Conservation (phyloP, 2,329 filamentous ascomycete species). For the Pezicula neosporulosa region DNA sequence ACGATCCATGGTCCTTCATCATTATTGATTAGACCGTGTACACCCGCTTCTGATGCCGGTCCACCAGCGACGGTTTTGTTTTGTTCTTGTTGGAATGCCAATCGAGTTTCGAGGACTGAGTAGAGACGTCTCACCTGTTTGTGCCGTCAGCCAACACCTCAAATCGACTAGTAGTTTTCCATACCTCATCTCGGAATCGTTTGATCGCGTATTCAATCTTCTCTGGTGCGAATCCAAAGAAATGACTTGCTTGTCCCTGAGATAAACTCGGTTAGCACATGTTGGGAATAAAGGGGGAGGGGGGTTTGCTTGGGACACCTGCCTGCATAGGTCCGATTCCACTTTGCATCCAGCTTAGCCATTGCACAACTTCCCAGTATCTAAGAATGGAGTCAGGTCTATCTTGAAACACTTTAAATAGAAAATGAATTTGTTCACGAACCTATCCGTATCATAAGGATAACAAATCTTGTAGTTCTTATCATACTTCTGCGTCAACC, state of each 20-base stretch:
- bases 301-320: neutral
- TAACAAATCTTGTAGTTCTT: slow-evolving; percentile 75
- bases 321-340: slow-evolving; percentile 71
- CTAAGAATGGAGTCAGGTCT: slow-evolving; percentile 61
- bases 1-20: slow-evolving; percentile 44
- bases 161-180: slow-evolving; percentile 59
- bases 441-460: slow-evolving; percentile 51
- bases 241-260: slow-evolving; percentile 61
- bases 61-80: slow-evolving; percentile 10
- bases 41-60: slow-evolving; percentile 12
- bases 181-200: slow-evolving; percentile 74
- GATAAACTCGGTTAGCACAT: neutral
- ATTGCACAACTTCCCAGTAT: slow-evolving; percentile 74
- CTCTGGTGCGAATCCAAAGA: slow-evolving; percentile 74
- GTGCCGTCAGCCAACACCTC: slow-evolving; percentile 34
- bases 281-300: no score
- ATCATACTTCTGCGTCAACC: slow-evolving; percentile 77
- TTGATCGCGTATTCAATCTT: slow-evolving; percentile 77
- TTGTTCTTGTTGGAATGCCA: slow-evolving; percentile 21
- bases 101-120: slow-evolving; percentile 38
- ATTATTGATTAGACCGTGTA: neutral
- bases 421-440: neutral
- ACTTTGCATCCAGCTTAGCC: slow-evolving; percentile 60
- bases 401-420: no score
- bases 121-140: slow-evolving; percentile 42